phyloP scores from a whole-genome alignment of 305 asterid species.

The Withania somnifera region DNA sequence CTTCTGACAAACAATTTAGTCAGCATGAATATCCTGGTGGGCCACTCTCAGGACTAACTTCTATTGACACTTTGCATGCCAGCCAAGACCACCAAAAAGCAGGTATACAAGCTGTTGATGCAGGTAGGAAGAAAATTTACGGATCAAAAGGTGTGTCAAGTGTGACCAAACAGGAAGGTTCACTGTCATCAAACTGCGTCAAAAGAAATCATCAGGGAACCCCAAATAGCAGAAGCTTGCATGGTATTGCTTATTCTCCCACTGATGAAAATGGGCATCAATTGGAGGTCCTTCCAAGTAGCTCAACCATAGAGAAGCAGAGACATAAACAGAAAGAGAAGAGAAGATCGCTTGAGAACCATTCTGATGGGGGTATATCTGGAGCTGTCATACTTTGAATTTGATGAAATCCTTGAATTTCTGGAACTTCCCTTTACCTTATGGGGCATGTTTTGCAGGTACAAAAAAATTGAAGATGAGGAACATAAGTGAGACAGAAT shows the following conservation, averaged over 20 bases:
- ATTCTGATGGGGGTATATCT: conserved; percentile 53
- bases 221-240: conserved; percentile 33
- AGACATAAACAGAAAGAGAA: conserved; percentile 35
- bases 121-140: conserved; percentile 50
- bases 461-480: conserved; percentile 30
- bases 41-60: conserved; percentile 26
- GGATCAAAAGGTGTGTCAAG: conserved; percentile 40
- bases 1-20: conserved; percentile 36
- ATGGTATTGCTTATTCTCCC: conserved; percentile 31
- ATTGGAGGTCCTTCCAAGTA: conserved; percentile 23
- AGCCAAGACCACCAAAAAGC: conserved; percentile 34
- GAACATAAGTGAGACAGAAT: conserved; percentile 47
- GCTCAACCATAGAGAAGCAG: conserved; percentile 28
- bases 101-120: conserved; percentile 26
- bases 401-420: conserved; percentile 4
- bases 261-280: conserved; percentile 42
- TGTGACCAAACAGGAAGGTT: conserved; percentile 46
- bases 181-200: conserved; percentile 36
- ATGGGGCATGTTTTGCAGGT: conserved; percentile 27
- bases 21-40: conserved; percentile 30
- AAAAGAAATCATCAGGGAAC: conserved; percentile 37
- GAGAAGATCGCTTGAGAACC: conserved; percentile 26
- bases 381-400: conserved; percentile 4
- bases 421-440: conserved; percentile 3
- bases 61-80: conserved; percentile 32